Evolutionary conservation across 23 red algal species (phyloP).

Genomic region (Pyropia haitanensis): DNA sequence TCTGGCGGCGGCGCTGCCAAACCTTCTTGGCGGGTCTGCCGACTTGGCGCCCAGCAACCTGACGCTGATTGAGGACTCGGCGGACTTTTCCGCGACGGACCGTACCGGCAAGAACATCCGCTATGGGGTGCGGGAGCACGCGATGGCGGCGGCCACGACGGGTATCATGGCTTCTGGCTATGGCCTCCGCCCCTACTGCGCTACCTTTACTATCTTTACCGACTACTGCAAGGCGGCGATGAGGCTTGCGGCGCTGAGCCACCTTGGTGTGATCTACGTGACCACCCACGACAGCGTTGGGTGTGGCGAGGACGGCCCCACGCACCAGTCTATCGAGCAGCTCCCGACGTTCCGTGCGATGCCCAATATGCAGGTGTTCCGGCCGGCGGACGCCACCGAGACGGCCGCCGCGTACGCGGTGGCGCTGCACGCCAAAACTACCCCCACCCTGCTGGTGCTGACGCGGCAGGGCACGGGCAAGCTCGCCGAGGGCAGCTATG

Average conservation of each 20-base stretch:
- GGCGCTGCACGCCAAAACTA: slow-evolving; percentile 30
- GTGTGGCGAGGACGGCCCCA: slow-evolving; percentile 93
- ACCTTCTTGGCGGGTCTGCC: slow-evolving; percentile 83
- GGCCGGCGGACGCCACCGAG: slow-evolving; percentile 86
- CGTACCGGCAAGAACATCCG: slow-evolving; percentile 59
- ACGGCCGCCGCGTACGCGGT: slow-evolving; percentile 74
- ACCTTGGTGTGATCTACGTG: slow-evolving; percentile 63
- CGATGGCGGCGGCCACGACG: slow-evolving; percentile 73
- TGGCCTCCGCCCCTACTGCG: slow-evolving; percentile 74
- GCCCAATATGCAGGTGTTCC: slow-evolving; percentile 88
- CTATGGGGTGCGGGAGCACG: slow-evolving; percentile 92
- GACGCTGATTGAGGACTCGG: slow-evolving; percentile 83
- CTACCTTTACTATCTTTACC: slow-evolving; percentile 96
- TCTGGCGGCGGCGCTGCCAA: slow-evolving; percentile 72
- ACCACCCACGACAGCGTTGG: slow-evolving; percentile 88
- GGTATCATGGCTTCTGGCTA: slow-evolving; percentile 49
- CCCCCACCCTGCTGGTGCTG: slow-evolving; percentile 59
- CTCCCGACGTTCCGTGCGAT: slow-evolving; percentile 88
- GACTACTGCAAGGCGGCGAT: slow-evolving; percentile 82
- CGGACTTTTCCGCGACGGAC: slow-evolving; percentile 59
- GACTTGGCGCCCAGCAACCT: slow-evolving; percentile 88
- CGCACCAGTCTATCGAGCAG: slow-evolving; percentile 98
- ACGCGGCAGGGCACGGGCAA: slow-evolving; percentile 83
- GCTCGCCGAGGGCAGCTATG: slow-evolving; percentile 46
- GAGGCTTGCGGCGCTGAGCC: slow-evolving; percentile 68